Evolutionary conservation across 148 eudicot species (phyloP).

Genomic region (Cornus suecica): DNA sequence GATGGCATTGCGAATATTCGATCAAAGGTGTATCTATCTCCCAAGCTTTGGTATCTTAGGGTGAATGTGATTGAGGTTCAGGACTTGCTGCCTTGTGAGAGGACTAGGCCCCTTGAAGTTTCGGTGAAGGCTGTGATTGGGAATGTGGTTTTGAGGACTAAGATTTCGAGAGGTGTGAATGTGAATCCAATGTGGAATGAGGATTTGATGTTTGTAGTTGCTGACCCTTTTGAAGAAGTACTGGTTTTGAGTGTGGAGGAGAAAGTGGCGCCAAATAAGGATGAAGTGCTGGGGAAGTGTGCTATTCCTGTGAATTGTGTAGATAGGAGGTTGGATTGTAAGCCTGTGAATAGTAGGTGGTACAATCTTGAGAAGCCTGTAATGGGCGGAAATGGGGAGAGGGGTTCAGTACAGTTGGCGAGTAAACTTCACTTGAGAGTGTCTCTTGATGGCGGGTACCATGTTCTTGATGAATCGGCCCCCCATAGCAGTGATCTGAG

Average conservation of each 20-base stretch:
- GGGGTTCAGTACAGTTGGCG: constrained; percentile 9
- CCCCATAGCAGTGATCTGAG: constrained; percentile 42
- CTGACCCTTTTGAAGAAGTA: constrained; percentile 42
- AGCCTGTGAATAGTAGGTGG: constrained; percentile 24
- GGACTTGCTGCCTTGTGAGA: constrained; percentile 25
- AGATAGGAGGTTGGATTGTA: constrained; percentile 29
- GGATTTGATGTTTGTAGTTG: constrained; percentile 40
- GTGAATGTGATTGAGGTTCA: constrained; percentile 48
- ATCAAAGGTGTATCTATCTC: constrained; percentile 45
- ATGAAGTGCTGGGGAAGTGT: constrained; percentile 31
- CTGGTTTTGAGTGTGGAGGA: constrained; percentile 35
- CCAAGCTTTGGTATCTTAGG: constrained; percentile 42
- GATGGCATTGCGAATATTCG: constrained; percentile 30
- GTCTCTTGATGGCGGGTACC: constrained; percentile 44
- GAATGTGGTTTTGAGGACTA: constrained; percentile 26
- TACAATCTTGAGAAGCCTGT: constrained; percentile 32
- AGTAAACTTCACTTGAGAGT: constrained; percentile 37
- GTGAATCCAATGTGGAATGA: constrained; percentile 37
- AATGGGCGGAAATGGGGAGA: constrained; percentile 15
- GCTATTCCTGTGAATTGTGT: constrained; percentile 24
- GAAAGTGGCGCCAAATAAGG: constrained; percentile 22
- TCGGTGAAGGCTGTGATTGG: constrained; percentile 29
- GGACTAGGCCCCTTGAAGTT: constrained; percentile 27
- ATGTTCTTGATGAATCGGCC: constrained; percentile 45
- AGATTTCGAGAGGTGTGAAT: constrained; percentile 18